Evolutionary conservation across 139 green algal genomes (phyloP), one percentile per base, ranked within the genome.

Genomic region (Picochlorum sp.): DNA sequence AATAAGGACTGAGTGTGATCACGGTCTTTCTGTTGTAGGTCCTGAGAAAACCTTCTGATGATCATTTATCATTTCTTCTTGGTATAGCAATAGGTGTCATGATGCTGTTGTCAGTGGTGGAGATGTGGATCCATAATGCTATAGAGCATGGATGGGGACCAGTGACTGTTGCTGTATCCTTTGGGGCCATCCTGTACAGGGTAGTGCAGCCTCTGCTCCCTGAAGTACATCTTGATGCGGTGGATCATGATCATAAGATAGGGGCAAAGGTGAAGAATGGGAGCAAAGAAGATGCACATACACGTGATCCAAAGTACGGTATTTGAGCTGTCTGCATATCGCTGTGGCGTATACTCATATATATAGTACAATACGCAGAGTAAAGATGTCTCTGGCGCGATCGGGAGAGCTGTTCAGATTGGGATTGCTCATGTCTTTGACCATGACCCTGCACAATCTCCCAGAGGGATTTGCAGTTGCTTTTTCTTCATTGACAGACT

Each of bases 391-490:
- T 0, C 15, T 21, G 5, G 21, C 18, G 18, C 44, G 66, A 15
- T 64, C 72, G 16, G 54, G 60, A 18, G 70, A 79, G 45, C 69
- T 86, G 30, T 50, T 88, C 44, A 62, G 82, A 1, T 60, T 87
- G 15, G 82, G 83, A 2, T 24, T 87, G 11, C 60, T 90, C 8
- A 92, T 92, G 86, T 78, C 81, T 0, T 34, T 90, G 6, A 88
- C 85, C 8, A 96, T 96, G 88, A 94, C 85, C n/a, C 65, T 93
- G 38, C 88, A 95, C 70, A 95, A 96, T 64, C 57, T 91, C 67
- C 89, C 89, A 20, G 89, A 96, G 65, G 86, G 84, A 16, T 85
- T 90, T 92, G 63, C 72, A 62, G 84, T 90, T 18, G 83, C 80
- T 2, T 89, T 89, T 55, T 77, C 81, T 7, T 75, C 86, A 4